Conservation (phyloP, 495 filamentous ascomycete genomes). For the Parachaetomium inaequale region DNA sequence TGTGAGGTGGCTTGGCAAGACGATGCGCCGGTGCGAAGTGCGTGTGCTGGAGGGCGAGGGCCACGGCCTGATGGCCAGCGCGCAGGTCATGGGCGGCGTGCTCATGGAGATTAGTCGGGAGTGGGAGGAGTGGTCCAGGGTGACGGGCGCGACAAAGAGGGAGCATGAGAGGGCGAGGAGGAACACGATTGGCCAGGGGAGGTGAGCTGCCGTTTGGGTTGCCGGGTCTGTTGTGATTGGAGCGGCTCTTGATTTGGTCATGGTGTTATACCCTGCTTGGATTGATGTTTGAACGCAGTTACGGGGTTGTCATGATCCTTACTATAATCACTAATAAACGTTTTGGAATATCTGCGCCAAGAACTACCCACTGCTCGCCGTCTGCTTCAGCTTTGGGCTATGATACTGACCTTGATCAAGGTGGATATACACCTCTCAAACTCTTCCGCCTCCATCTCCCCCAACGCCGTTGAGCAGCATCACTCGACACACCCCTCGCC, state of each 20-base stretch:
- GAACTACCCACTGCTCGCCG: background rate
- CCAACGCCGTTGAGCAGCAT: too few species aligned
- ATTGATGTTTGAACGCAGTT: background rate
- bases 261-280: background rate
- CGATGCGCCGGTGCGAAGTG: conserved; percentile 90
- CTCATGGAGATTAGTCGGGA: conserved; percentile 90
- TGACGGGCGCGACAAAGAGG: conserved; percentile 32
- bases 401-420: too few species aligned
- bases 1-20: conserved; percentile 88
- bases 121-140: conserved; percentile 84
- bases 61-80: conserved; percentile 95
- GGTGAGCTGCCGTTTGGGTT: conserved; percentile 10
- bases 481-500: background rate
- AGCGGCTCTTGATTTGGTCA: background rate
- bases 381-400: too few species aligned
- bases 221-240: background rate
- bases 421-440: too few species aligned
- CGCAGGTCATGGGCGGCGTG: conserved; percentile 85
- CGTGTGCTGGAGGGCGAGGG: conserved; percentile 87
- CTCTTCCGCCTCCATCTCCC: too few species aligned
- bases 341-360: background rate
- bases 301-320: background rate
- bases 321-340: background rate
- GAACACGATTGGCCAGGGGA: conserved; percentile 27
- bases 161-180: conserved; percentile 28